These are phyloP conservation scores for Phytophthora syringae DNA, from an alignment of 352 stramenopile species.

Conservation along the genomic window DNA sequence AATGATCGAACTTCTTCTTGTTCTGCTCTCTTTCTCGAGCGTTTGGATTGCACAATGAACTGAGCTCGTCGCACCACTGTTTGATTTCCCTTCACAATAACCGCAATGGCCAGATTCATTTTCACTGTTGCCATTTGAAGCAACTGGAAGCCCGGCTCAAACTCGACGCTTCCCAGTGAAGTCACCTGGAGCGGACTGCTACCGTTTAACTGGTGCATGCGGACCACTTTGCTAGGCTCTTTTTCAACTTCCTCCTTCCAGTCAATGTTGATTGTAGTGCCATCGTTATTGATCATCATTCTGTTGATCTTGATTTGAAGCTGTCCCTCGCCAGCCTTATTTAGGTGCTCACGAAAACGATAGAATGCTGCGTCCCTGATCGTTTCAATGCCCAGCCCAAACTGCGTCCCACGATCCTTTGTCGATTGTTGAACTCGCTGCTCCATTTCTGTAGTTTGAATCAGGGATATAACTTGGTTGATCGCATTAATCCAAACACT, in stretches of 20 bases:
- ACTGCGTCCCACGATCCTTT: not conserved
- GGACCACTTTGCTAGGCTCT: constrained; percentile 18
- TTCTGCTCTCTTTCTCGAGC: not conserved
- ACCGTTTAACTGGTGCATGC: constrained; percentile 4
- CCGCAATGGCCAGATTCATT: constrained; percentile 1
- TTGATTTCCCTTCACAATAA: constrained; percentile 12
- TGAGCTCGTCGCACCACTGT: constrained; percentile 22
- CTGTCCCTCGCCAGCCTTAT: not conserved
- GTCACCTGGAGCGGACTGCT: not conserved
- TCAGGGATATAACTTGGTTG: not conserved
- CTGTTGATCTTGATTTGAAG: constrained; percentile 5
- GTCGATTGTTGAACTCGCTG: not conserved
- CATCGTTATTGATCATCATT: not conserved
- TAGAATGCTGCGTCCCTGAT: not conserved
- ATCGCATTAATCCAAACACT: not conserved
- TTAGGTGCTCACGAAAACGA: not conserved
- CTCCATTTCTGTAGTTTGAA: not conserved
- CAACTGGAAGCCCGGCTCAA: constrained; percentile 17
- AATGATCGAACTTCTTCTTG: not conserved
- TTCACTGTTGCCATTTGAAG: constrained; percentile 20
- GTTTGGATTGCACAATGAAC: constrained; percentile 1
- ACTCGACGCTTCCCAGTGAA: constrained; percentile 17
- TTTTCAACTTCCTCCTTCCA: constrained; percentile 28
- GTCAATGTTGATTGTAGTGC: not conserved
- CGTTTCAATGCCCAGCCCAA: not conserved